These are phyloP conservation scores for Kodamaea kaohsiungensis DNA, from an alignment of 805 yeast species.

Conservation along the genomic window DNA sequence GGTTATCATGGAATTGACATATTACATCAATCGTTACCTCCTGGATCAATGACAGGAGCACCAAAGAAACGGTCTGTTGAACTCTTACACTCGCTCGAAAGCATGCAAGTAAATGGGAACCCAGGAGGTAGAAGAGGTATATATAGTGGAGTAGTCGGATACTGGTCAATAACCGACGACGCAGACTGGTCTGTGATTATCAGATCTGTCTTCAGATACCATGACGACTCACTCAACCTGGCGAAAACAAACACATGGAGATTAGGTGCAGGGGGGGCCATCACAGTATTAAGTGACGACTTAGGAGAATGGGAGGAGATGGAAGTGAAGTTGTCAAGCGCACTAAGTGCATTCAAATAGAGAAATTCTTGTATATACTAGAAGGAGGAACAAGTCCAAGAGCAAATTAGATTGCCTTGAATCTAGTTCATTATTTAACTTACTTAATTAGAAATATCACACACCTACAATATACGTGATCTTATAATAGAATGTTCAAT, in stretches of 20 bases:
- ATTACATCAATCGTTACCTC: slow-evolving; percentile 79
- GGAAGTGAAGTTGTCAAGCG: slow-evolving; percentile 76
- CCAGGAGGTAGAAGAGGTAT: slow-evolving; percentile 66
- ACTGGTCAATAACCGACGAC: slow-evolving; percentile 84
- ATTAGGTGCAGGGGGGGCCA: slow-evolving; percentile 98
- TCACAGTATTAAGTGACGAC: slow-evolving; percentile 82
- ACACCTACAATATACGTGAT: neutral
- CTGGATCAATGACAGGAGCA: slow-evolving; percentile 99
- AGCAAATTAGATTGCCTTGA: no score
- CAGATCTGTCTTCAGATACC: slow-evolving; percentile 73
- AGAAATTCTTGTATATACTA: slow-evolving; percentile 6
- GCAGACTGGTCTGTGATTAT: slow-evolving; percentile 98
- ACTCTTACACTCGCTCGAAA: slow-evolving; percentile 62
- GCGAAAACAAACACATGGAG: slow-evolving; percentile 53
- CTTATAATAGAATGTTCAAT: neutral
- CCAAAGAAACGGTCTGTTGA: slow-evolving; percentile 94
- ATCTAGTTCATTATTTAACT: neutral
- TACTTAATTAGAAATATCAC: neutral
- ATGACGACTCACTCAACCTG: slow-evolving; percentile 43
- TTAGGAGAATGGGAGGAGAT: slow-evolving; percentile 92
- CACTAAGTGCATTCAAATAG: slow-evolving; percentile 62
- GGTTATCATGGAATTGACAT: slow-evolving; percentile 74
- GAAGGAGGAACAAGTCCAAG: neutral
- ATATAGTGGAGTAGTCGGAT: slow-evolving; percentile 94
- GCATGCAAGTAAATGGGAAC: slow-evolving; percentile 31